Percentiles rank a stretch among this genome's conserved stretches.
Evolutionary conservation across 306 rosid genomes (phyloP).

Genomic region (Acmispon strigosus): DNA sequence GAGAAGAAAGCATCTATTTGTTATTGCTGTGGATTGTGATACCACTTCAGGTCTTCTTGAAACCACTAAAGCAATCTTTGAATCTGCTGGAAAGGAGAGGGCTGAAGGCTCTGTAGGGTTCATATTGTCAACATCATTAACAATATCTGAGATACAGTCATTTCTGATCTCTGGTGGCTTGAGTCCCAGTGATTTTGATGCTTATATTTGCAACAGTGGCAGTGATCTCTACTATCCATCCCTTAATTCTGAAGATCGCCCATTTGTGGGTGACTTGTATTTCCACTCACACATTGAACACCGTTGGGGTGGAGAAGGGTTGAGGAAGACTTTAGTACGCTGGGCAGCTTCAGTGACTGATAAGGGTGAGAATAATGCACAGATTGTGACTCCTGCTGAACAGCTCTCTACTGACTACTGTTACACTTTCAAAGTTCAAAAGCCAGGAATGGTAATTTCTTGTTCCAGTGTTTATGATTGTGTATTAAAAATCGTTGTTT

Average conservation of each 20-base stretch:
- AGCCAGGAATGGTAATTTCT: conserved; percentile 61
- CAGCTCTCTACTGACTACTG: conserved; percentile 93
- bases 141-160: conserved; percentile 79
- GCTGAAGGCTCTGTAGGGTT: conserved; percentile 85
- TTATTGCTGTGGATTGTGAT: conserved; percentile 85
- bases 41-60: conserved; percentile 53
- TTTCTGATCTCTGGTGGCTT: conserved; percentile 69
- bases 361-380: conserved; percentile 41
- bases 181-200: conserved; percentile 85
- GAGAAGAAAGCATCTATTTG: conserved; percentile 77
- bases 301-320: conserved; percentile 99
- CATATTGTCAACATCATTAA: conserved; percentile 83
- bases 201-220: conserved; percentile 95
- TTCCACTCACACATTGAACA: conserved; percentile 96
- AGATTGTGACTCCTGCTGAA: conserved; percentile 62
- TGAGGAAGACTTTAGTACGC: conserved; percentile 87
- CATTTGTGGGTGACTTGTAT: conserved; percentile 89
- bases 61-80: conserved; percentile 60
- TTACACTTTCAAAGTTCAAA: conserved; percentile 72
- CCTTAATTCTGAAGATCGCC: conserved; percentile 61
- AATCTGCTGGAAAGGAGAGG: conserved; percentile 68
- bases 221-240: conserved; percentile 98
- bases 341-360: conserved; percentile 69
- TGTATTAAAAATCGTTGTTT: conserved; percentile 8
- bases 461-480: conserved; percentile 12